Evolutionary conservation across 1,284 basidiomycete genomes (phyloP).

Genomic region (Sanghuangporus baumii): DNA sequence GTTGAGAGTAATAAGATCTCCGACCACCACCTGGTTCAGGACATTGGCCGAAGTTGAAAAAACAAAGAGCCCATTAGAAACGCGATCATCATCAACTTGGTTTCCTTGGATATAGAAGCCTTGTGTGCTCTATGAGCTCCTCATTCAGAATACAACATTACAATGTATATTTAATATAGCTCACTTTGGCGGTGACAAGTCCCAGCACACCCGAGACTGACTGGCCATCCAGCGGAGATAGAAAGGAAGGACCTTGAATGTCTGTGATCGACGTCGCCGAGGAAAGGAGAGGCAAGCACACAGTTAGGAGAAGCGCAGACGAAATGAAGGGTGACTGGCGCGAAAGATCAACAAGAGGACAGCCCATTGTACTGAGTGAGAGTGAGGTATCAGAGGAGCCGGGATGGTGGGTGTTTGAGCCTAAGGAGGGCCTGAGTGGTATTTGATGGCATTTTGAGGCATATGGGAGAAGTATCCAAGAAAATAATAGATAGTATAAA

Average conservation of each 20-base stretch:
- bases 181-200: constrained; percentile 50
- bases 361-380: neutral
- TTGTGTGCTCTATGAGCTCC: constrained; percentile 32
- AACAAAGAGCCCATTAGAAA: constrained; percentile 49
- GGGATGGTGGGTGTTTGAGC: neutral
- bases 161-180: neutral
- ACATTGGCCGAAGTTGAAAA: constrained; percentile 38
- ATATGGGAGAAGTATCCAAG: too few relatives aligned
- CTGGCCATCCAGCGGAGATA: constrained; percentile 44
- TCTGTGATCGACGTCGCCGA: constrained; percentile 36
- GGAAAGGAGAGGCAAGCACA: neutral
- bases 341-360: constrained; percentile 2
- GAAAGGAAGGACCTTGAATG: constrained; percentile 48
- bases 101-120: constrained; percentile 53
- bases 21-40: constrained; percentile 30
- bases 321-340: neutral
- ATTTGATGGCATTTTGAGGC: neutral
- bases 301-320: neutral
- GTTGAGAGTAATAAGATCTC: constrained; percentile 44
- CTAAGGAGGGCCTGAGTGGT: neutral
- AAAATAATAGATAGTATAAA: too few relatives aligned
- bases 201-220: constrained; percentile 45
- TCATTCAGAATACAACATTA: neutral
- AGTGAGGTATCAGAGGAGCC: neutral
- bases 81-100: constrained; percentile 37